A percentile compares a stretch with the other conserved stretches of the same genome.
These are phyloP conservation scores for Cicer pinnatifidum DNA, from an alignment of 306 rosid species.

Conservation along the genomic window DNA sequence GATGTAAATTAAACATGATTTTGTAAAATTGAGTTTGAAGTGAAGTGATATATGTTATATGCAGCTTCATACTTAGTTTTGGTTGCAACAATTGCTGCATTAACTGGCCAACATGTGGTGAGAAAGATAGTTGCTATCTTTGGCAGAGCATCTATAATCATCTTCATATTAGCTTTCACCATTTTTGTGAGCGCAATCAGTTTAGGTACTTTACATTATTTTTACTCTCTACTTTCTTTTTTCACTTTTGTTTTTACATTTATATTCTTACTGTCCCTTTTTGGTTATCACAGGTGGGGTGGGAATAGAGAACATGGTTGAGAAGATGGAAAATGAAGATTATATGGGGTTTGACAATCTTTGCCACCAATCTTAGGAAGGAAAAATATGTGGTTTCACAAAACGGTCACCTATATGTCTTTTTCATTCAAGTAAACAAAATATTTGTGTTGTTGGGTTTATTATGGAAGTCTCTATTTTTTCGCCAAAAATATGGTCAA, in stretches of 20 bases:
- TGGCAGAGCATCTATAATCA: conserved; percentile 77
- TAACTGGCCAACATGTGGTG: conserved; percentile 79
- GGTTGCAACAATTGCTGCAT: conserved; percentile 76
- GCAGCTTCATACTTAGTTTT: conserved; percentile 73
- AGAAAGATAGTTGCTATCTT: conserved; percentile 66
- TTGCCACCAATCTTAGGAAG: conserved; percentile 52
- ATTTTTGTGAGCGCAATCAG: conserved; percentile 81
- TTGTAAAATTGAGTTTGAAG: background rate
- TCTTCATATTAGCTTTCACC: conserved; percentile 77
- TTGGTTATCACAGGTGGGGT: conserved; percentile 65
- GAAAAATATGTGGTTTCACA: conserved; percentile 74
- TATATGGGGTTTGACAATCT: conserved; percentile 81
- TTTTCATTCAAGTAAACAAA: conserved; percentile 36
- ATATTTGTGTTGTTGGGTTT: conserved; percentile 10
- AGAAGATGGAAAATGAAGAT: conserved; percentile 71
- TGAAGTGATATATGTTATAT: background rate
- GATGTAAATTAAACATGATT: background rate
- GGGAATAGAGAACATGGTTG: conserved; percentile 75
- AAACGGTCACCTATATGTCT: conserved; percentile 34
- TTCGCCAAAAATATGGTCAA: background rate
- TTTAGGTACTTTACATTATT: conserved; percentile 57
- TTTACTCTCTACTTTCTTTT: background rate
- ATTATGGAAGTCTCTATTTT: conserved; percentile 27
- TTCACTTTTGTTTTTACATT: background rate
- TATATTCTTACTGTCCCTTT: background rate